Conservation (phyloP, 1,284 basidiomycete species). For the Volvariella surrecta region DNA sequence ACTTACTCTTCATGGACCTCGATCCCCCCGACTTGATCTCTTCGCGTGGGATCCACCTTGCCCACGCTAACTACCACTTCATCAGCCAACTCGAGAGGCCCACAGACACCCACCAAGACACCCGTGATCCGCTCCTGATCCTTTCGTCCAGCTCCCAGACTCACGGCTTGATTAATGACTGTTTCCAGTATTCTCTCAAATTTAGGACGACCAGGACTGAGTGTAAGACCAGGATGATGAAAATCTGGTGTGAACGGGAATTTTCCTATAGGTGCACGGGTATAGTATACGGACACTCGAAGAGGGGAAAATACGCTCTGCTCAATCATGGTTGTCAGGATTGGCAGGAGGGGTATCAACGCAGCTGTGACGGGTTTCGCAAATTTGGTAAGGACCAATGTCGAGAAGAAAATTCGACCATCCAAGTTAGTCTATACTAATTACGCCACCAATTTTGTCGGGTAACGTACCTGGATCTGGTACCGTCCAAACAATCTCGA, state of each 20-base stretch:
- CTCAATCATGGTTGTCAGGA: conserved; percentile 42
- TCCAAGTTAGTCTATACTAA: too few relatives aligned
- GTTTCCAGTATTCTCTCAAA: conserved; percentile 35
- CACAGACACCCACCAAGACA: conserved; percentile 59
- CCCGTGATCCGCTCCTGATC: conserved; percentile 39
- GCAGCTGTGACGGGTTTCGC: conserved; percentile 22
- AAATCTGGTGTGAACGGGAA: conserved; percentile 17
- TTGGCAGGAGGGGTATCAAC: conserved; percentile 45
- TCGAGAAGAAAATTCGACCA: background rate
- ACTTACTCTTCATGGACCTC: conserved; percentile 62
- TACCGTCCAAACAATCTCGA: conserved; percentile 63
- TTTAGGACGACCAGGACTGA: conserved; percentile 46
- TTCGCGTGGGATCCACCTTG: conserved; percentile 33
- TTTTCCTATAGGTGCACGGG: conserved; percentile 39
- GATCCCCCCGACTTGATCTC: conserved; percentile 59
- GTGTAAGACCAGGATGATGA: conserved; percentile 31
- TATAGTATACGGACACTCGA: conserved; percentile 56
- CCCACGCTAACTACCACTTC: conserved; percentile 45
- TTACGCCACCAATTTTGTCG: too few relatives aligned
- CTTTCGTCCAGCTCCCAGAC: conserved; percentile 30
- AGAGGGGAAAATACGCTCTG: conserved; percentile 34
- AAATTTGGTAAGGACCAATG: background rate
- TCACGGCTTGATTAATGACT: conserved; percentile 39
- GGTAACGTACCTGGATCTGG: conserved; percentile 40
- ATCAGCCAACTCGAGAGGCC: conserved; percentile 46